Evolutionary conservation across 192 early-diverging fungal species (phyloP).

Genomic region (Gonapodya sp.): DNA sequence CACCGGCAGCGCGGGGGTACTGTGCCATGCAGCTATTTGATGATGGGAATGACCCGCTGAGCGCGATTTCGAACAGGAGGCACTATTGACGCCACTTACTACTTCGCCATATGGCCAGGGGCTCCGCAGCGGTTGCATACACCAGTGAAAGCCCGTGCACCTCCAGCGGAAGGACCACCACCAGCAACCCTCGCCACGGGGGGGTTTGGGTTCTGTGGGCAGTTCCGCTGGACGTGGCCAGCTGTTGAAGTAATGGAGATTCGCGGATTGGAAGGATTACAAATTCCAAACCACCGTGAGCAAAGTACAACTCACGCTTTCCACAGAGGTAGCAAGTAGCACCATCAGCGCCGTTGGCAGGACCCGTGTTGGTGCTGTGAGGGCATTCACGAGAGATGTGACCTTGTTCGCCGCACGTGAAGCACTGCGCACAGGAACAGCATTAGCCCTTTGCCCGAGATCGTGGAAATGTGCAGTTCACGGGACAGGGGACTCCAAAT

Average conservation of each 20-base stretch:
- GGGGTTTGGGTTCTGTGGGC: background rate
- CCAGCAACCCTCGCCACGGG: background rate
- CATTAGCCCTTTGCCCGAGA: too few relatives aligned
- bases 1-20: background rate
- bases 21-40: background rate
- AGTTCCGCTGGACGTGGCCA: slow-evolving; percentile 9
- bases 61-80: background rate
- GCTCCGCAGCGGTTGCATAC: slow-evolving; percentile 3
- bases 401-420: background rate
- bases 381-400: slow-evolving; percentile 4
- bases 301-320: background rate
- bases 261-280: background rate
- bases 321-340: background rate
- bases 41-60: background rate
- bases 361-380: background rate
- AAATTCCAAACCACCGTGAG: too few relatives aligned
- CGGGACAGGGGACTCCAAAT: background rate
- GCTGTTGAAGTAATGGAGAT: background rate
- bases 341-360: background rate
- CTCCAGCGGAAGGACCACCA: background rate
- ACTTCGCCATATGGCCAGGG: background rate
- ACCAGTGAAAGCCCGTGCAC: background rate
- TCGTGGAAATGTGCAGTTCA: too few relatives aligned
- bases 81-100: background rate
- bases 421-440: background rate